These are phyloP conservation scores for Taphrina betulina DNA, from an alignment of 1,139 yeast species.

Conservation along the genomic window DNA sequence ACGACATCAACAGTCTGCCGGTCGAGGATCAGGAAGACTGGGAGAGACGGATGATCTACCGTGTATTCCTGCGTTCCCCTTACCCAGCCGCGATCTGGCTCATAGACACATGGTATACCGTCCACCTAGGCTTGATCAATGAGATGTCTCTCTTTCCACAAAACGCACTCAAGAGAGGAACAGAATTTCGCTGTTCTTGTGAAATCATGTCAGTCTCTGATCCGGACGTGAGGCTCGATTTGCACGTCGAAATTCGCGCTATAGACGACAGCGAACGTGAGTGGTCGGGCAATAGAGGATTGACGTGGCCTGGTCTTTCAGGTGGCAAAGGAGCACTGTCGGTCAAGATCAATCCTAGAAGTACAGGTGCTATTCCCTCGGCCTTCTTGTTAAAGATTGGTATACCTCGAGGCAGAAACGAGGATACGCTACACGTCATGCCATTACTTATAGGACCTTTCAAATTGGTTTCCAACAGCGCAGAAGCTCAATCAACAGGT, in stretches of 20 bases:
- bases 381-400: conserved; percentile 10
- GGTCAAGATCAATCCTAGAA: background rate
- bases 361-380: background rate
- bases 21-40: conserved; percentile 16
- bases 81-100: conserved; percentile 26
- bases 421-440: background rate
- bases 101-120: background rate
- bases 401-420: background rate
- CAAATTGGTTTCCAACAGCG: background rate
- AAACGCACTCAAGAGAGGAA: conserved; percentile 20
- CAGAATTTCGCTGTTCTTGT: conserved; percentile 1
- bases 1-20: conserved; percentile 10
- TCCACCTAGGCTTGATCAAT: conserved; percentile 36
- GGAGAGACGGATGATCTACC: conserved; percentile 27
- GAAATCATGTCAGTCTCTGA: background rate
- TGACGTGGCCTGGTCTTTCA: conserved; percentile 11
- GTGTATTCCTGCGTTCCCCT: conserved; percentile 14
- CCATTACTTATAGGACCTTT: conserved; percentile 36
- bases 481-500: background rate
- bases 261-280: background rate
- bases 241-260: conserved; percentile 7
- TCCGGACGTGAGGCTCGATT: background rate
- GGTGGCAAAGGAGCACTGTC: conserved; percentile 14
- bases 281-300: background rate
- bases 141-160: conserved; percentile 38